Percentiles rank a stretch among this genome's conserved stretches.
Evolutionary conservation across 768 basidiomycete species (phyloP).

Genomic region (Mycena galericulata): DNA sequence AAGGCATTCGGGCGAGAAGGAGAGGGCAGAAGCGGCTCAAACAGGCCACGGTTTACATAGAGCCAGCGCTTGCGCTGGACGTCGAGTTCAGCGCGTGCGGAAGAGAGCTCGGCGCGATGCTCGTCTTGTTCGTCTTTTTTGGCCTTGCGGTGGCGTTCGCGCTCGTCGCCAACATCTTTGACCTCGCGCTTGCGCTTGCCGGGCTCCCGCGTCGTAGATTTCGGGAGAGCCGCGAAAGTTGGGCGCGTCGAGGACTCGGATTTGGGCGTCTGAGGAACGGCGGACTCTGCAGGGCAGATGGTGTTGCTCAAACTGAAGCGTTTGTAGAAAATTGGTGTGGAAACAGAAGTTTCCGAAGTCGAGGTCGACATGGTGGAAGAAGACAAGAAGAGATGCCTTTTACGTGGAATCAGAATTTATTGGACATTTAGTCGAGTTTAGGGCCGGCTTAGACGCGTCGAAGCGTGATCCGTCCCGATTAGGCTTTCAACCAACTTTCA

Average conservation of each 20-base stretch:
- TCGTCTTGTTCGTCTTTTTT: constrained; percentile 21
- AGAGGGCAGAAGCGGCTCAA: constrained; percentile 60
- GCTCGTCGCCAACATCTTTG: background rate
- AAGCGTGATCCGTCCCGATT: background rate
- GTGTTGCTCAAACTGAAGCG: background rate
- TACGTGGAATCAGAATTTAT: background rate
- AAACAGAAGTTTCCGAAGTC: background rate
- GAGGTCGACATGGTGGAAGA: constrained; percentile 11
- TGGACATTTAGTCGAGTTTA: constrained; percentile 9
- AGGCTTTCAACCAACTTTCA: too few relatives aligned
- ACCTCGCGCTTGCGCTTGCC: constrained; percentile 21
- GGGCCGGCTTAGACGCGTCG: constrained; percentile 11
- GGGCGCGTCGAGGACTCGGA: background rate
- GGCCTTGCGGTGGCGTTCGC: constrained; percentile 4
- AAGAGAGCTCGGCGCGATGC: constrained; percentile 2
- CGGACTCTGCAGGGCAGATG: background rate
- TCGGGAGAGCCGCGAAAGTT: background rate
- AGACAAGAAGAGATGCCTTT: background rate
- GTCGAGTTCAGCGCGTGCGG: constrained; percentile 14
- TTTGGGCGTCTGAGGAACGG: too few relatives aligned
- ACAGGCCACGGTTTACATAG: constrained; percentile 54
- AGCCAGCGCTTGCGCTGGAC: constrained; percentile 56
- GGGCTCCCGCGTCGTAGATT: background rate
- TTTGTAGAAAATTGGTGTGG: constrained; percentile 14
- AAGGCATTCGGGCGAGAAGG: constrained; percentile 47